Percentiles rank a stretch among this genome's conserved stretches.
Conservation (phyloP, 208 protist genomes). For the Trypanosomatidae sp. region DNA sequence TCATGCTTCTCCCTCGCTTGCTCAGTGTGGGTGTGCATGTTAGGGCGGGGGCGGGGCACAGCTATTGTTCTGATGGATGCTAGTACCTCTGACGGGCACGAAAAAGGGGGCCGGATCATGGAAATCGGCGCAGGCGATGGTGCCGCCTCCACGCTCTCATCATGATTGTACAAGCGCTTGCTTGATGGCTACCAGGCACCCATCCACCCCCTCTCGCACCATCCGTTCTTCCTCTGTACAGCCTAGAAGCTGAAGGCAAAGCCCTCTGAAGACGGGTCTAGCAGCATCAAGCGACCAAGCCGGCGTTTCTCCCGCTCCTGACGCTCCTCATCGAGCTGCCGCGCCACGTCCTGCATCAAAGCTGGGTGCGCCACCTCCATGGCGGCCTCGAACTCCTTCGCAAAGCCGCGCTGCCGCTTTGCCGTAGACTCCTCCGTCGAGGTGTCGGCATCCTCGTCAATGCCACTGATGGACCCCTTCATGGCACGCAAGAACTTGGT, state of each 20-base stretch:
- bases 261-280: slow-evolving; percentile 56
- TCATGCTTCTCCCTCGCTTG: neutral
- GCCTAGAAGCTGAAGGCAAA: slow-evolving; percentile 81
- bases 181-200: neutral
- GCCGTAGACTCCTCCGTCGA: slow-evolving; percentile 42
- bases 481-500: slow-evolving; percentile 83
- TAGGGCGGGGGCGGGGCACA: neutral
- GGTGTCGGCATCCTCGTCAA: slow-evolving; percentile 80
- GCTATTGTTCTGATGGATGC: neutral
- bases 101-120: neutral
- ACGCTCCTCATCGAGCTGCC: slow-evolving; percentile 46
- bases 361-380: slow-evolving; percentile 59
- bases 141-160: neutral
- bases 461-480: slow-evolving; percentile 84
- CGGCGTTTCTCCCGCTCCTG: slow-evolving; percentile 48
- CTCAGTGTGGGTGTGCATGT: neutral
- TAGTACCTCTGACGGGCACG: neutral
- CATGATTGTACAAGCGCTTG: neutral
- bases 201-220: neutral
- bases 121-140: neutral
- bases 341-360: slow-evolving; percentile 60
- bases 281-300: slow-evolving; percentile 42
- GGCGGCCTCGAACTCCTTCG: slow-evolving; percentile 56
- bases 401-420: slow-evolving; percentile 52
- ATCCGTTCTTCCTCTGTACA: neutral